Evolutionary conservation across 1,284 basidiomycete genomes (phyloP).

Genomic region (Pulveroboletus sp.): DNA sequence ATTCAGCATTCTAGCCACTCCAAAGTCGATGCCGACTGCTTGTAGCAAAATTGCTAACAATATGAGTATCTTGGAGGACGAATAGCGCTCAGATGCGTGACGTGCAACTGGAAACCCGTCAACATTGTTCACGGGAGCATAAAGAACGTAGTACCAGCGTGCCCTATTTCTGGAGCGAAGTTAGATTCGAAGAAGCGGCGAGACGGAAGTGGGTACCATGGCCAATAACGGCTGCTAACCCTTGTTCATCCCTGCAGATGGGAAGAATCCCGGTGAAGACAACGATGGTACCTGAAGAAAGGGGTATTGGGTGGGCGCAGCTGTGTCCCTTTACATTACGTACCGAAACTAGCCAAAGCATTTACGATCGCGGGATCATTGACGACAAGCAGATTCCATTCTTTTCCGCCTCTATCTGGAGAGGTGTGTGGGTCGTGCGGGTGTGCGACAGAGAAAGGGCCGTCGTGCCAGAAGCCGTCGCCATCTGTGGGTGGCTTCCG

Average conservation of each 20-base stretch:
- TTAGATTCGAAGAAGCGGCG: background rate
- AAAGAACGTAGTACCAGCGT: conserved; percentile 56
- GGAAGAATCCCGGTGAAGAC: conserved; percentile 92
- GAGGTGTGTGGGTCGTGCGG: conserved; percentile 25
- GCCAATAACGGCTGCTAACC: conserved; percentile 83
- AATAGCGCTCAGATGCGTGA: conserved; percentile 74
- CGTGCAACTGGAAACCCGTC: conserved; percentile 56
- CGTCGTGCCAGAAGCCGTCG: conserved; percentile 27
- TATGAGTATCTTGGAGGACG: conserved; percentile 58
- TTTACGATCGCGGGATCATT: conserved; percentile 76
- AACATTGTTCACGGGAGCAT: background rate
- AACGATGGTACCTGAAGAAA: conserved; percentile 64
- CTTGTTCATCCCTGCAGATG: conserved; percentile 76
- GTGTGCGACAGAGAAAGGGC: conserved; percentile 26
- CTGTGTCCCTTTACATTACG: conserved; percentile 11
- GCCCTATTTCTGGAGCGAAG: conserved; percentile 71
- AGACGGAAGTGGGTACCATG: conserved; percentile 61
- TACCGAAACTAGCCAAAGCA: conserved; percentile 79
- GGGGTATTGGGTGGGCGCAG: background rate
- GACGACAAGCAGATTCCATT: conserved; percentile 84
- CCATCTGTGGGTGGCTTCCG: conserved; percentile 2
- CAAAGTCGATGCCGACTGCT: conserved; percentile 56
- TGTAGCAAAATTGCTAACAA: conserved; percentile 53
- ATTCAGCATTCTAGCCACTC: conserved; percentile 45
- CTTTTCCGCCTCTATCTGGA: conserved; percentile 38